Conservation (phyloP, 179 eudicot species). For the Nepenthes alata region DNA sequence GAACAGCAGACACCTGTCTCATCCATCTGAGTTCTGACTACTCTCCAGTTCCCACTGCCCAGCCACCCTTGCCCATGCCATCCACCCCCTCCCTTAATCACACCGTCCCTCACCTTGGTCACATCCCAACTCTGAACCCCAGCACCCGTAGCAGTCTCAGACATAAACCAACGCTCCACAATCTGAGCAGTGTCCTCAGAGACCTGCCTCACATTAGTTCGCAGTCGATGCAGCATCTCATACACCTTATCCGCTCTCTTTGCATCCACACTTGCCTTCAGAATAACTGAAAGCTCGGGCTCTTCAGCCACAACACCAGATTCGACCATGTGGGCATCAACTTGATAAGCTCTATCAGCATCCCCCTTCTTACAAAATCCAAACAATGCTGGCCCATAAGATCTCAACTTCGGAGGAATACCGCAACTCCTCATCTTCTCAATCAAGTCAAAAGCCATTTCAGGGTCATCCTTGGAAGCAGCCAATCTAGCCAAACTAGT, state of each 20-base stretch:
- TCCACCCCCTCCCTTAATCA: slow-evolving; percentile 76
- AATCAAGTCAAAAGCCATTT: slow-evolving; percentile 73
- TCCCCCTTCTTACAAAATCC: slow-evolving; percentile 60
- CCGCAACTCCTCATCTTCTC: slow-evolving; percentile 54
- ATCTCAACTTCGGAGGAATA: slow-evolving; percentile 57
- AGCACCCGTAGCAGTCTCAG: slow-evolving; percentile 29
- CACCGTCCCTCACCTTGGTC: slow-evolving; percentile 55
- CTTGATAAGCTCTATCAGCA: slow-evolving; percentile 63
- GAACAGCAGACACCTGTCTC: slow-evolving; percentile 50
- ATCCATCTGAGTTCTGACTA: slow-evolving; percentile 51
- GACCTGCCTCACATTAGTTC: slow-evolving; percentile 72
- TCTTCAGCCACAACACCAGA: slow-evolving; percentile 68
- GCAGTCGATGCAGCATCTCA: slow-evolving; percentile 65
- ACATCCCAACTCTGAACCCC: slow-evolving; percentile 67
- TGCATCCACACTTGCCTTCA: slow-evolving; percentile 49
- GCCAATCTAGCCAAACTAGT: slow-evolving; percentile 84
- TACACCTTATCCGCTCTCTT: slow-evolving; percentile 57
- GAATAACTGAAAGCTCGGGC: slow-evolving; percentile 52
- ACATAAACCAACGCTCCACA: slow-evolving; percentile 32
- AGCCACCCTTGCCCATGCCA: slow-evolving; percentile 99
- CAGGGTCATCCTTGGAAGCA: slow-evolving; percentile 53
- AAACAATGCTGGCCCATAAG: slow-evolving; percentile 74
- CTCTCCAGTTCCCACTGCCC: slow-evolving; percentile 75
- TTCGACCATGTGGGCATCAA: slow-evolving; percentile 65
- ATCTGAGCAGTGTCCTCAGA: slow-evolving; percentile 50